Conservation (phyloP, 2,329 filamentous ascomycete genomes). For the Albophoma yamanashiensis region DNA sequence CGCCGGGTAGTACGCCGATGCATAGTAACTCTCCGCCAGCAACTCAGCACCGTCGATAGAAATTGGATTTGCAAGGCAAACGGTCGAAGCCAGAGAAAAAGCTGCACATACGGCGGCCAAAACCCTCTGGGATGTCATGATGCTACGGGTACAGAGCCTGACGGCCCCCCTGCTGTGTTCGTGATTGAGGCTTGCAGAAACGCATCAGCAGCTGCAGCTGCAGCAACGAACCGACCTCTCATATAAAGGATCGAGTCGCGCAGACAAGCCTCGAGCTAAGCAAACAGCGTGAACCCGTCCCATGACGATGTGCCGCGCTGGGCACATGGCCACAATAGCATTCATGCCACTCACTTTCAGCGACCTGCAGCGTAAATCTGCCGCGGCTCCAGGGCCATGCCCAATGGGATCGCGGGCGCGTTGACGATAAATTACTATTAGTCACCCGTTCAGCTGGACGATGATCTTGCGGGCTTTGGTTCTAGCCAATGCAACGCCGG, state of each 20-base stretch:
- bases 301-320: neutral
- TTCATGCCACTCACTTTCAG: neutral
- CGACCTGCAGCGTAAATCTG: neutral
- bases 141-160: neutral
- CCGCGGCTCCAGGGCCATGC: neutral
- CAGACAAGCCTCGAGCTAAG: neutral
- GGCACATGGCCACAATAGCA: neutral
- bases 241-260: neutral
- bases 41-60: neutral
- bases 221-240: neutral
- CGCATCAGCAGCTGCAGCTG: neutral
- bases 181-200: neutral
- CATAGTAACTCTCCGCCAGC: neutral
- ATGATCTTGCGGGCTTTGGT: neutral
- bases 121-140: neutral
- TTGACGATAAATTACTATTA: neutral
- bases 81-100: neutral
- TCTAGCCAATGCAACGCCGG: neutral
- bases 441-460: neutral
- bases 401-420: neutral
- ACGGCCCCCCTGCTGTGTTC: neutral
- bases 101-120: neutral
- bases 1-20: slow-evolving; percentile 55
- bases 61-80: neutral
- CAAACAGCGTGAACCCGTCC: neutral